A percentile compares a stretch with the other conserved stretches of the same genome.
These are phyloP conservation scores for Bryoerythrophyllum caledonicum DNA, from an alignment of 225 moss, liverwort and hornwort genomes.

Conservation along the genomic window DNA sequence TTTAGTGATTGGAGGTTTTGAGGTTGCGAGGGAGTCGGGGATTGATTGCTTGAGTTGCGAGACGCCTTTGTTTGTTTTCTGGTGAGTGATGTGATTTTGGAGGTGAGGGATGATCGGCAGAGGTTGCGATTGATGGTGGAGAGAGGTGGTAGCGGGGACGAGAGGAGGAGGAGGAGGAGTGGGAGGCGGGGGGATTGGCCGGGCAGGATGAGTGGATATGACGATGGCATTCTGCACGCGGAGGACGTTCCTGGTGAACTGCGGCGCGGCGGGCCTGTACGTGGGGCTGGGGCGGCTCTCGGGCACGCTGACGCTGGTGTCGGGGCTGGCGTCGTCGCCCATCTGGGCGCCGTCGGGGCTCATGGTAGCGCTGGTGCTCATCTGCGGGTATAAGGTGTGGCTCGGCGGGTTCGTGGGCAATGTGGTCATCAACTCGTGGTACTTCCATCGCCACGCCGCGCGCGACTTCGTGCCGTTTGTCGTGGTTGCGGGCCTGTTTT, in stretches of 20 bases:
- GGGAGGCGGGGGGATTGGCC: not conserved
- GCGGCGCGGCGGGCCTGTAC: conserved; percentile 15
- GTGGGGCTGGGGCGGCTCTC: conserved; percentile 25
- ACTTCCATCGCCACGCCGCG: conserved; percentile 43
- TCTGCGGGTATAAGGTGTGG: conserved; percentile 74
- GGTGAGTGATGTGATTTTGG: not conserved
- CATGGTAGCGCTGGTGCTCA: conserved; percentile 71
- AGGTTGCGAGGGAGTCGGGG: too few species aligned
- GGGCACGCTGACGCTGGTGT: conserved; percentile 23
- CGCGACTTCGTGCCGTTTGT: conserved; percentile 50
- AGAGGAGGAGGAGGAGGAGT: not conserved
- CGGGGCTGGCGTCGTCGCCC: conserved; percentile 37
- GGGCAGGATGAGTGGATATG: conserved; percentile 17
- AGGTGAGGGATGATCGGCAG: not conserved
- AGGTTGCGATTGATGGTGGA: conserved; percentile 1
- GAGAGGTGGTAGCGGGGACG: too few species aligned
- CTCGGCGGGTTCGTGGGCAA: conserved; percentile 67
- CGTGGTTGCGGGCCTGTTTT: conserved; percentile 56
- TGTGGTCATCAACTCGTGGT: conserved; percentile 65
- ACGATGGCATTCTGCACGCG: conserved; percentile 13
- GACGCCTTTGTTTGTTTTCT: not conserved
- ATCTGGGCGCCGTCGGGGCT: conserved; percentile 88
- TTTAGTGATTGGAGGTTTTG: too few species aligned
- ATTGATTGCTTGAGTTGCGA: not conserved
- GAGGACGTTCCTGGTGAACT: conserved; percentile 23